Conservation (phyloP, 1,284 basidiomycete species). For the Agaricales sp. region DNA sequence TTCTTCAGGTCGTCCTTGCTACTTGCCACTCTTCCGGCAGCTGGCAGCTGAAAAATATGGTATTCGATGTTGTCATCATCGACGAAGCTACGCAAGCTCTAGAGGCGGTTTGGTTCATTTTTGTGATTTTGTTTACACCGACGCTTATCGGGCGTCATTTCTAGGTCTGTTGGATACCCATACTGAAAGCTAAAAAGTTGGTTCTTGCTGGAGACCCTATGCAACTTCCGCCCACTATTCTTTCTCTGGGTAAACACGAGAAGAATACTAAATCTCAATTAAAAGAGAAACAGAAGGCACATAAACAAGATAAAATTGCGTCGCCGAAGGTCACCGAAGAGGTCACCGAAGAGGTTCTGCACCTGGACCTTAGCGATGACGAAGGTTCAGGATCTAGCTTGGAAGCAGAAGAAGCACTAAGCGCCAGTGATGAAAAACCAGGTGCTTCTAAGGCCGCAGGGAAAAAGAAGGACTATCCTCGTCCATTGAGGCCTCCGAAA, state of each 20-base stretch:
- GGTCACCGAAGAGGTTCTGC: constrained; percentile 3
- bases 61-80: constrained; percentile 89
- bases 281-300: constrained; percentile 15
- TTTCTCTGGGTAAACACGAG: constrained; percentile 42
- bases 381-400: constrained; percentile 1
- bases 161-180: constrained; percentile 92
- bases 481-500: constrained; percentile 49
- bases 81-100: constrained; percentile 96
- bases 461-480: constrained; percentile 13
- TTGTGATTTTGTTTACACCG: constrained; percentile 2
- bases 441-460: constrained; percentile 7
- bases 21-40: constrained; percentile 91
- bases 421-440: background rate
- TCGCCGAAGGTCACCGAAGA: constrained; percentile 9
- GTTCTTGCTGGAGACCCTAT: constrained; percentile 87
- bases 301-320: constrained; percentile 11
- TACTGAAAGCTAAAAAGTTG: constrained; percentile 81
- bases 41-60: constrained; percentile 60
- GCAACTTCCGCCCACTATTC: constrained; percentile 89
- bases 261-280: constrained; percentile 14
- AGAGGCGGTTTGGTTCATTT: constrained; percentile 59
- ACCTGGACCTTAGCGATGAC: constrained; percentile 5
- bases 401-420: constrained; percentile 2
- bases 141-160: constrained; percentile 8
- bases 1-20: constrained; percentile 67